Base-by-base conservation (phyloP, 331 rosid species). In the Phaseolus coccineus region DNA sequence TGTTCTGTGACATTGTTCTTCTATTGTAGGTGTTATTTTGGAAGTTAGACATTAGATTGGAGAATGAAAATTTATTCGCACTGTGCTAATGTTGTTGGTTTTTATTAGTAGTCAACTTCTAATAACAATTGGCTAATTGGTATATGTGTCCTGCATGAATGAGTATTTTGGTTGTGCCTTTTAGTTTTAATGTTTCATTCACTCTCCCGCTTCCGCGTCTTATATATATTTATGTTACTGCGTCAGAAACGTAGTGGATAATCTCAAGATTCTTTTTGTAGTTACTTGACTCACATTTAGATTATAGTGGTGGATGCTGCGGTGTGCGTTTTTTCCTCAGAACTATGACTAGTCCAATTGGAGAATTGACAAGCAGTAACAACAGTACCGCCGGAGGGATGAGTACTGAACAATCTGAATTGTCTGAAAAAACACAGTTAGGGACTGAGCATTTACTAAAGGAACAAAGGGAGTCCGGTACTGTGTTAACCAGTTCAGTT, bases 281-380 rank as follows among this genome's bases (percentile, higher is more conserved):
- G 35, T 72, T 73, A 30, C 16, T 81, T 82, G 76, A 24, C 55
- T 66, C 55, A 2, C 64, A 68, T 77, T 74, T 42, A 78, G 73
- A 76, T n/a, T 79, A 69, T 85, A 84, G 89, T 82, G 87, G 88
- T 61, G 46, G 81, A 70, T 84, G 81, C 71, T 75, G 73, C 46
- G 69, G 82, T 37, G 56, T 69, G 85, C 66, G 69, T 39, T 44
- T 61, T 74, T 79, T 74, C 77, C 69, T 82, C 25, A 53, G 69
- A 53, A 39, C 39, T 77, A 76, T 84, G 84, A 83, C 65, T 55
- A 19, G 81, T 74, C 80, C 77, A 83, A 77, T 76, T 24, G 63
- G 66, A 56, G 80, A 85, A 22, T 51, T 37, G 72, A 52, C 86
- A 35, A 80, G 77, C 78, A 70, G 35, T 70, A 53, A 48, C 59